Evolutionary conservation across 495 filamentous ascomycete genomes (phyloP).

Genomic region (Recurvomyces mirabilis): DNA sequence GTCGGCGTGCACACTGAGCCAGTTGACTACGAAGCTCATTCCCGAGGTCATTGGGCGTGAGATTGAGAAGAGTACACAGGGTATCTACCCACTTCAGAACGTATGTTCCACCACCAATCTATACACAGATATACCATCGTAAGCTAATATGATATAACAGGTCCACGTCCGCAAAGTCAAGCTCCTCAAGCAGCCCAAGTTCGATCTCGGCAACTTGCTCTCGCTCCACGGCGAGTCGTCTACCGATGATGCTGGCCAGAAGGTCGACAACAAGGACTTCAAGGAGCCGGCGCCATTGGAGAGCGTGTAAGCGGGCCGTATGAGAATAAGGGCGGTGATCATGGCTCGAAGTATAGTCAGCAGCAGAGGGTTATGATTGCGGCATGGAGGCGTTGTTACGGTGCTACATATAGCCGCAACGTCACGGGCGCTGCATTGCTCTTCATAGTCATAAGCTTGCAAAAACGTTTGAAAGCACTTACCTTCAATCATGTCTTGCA

Average conservation of each 20-base stretch:
- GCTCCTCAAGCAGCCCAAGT: conserved; percentile 94
- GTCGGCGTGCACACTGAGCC: conserved; percentile 78
- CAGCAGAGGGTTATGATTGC: too few species aligned
- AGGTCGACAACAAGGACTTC: conserved; percentile 86
- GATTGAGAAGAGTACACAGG: conserved; percentile 98
- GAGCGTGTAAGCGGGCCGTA: conserved; percentile 53
- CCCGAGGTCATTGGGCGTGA: conserved; percentile 98
- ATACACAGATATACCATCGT: conserved; percentile 7
- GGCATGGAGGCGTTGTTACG: background rate
- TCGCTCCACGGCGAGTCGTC: conserved; percentile 92
- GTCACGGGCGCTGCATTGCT: background rate
- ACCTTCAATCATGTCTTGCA: background rate
- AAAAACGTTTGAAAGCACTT: background rate
- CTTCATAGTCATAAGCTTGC: background rate
- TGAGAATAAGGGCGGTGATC: background rate
- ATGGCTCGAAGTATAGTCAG: too few species aligned
- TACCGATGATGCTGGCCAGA: conserved; percentile 92
- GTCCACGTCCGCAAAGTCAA: conserved; percentile 99
- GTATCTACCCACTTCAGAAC: conserved; percentile 98
- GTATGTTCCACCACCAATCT: conserved; percentile 42
- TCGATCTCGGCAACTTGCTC: conserved; percentile 92
- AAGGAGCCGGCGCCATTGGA: conserved; percentile 84
- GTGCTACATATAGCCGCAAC: background rate
- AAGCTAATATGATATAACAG: conserved; percentile 37
- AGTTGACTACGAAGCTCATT: conserved; percentile 95